Base-by-base conservation (phyloP, 192 early-diverging fungal genomes). In the Coemansia sp. region DNA sequence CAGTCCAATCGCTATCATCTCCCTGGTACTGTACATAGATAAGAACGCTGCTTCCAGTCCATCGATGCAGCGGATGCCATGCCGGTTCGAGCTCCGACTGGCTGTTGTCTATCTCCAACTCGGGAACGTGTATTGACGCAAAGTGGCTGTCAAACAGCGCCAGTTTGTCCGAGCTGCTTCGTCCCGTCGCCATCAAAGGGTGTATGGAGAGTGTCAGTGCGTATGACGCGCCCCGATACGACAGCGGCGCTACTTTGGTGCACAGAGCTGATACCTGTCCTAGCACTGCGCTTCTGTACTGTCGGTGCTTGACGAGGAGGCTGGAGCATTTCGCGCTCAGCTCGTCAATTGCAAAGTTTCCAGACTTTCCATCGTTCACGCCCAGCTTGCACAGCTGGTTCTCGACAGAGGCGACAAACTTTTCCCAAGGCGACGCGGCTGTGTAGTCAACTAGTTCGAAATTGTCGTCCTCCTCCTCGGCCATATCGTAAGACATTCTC, bases 391-490 rank as follows among this genome's bases (percentile, higher is more conserved):
- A 72, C 21, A 91, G 75, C 45, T 77, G 70, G 57, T 82, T 75
- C 73, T 91, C 90, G 43, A 91, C 81, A 3, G 83, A 70, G 37
- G 85, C 86, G 16, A 86, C 76, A 53, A 89, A 85, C 39, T 79
- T 75, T 55, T 91, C 90, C 82, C 87, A 89, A 39, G 83, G 76
- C 25, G 88, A 88, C 13, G 89, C 86, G 21, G 90, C 83, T 0
- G 88, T 90, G 75, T 91, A 90, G 74, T 90, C 88, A 8, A 90
- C 85, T 62, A 91, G 85, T 66, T 91, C 90, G 69, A 88, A 91
- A 63, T 78, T 83, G 38, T 91, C 90, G 68, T 90, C 88, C 64
- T 86, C 86, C 52, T 86, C 86, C 57, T 75, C 73, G 47, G 68
- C 58, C 59, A 43, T 64, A 47, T 62, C 50, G 28, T 53, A 53